Base-by-base conservation (phyloP, 2,329 filamentous ascomycete genomes). In the Colletotrichum falcatum region DNA sequence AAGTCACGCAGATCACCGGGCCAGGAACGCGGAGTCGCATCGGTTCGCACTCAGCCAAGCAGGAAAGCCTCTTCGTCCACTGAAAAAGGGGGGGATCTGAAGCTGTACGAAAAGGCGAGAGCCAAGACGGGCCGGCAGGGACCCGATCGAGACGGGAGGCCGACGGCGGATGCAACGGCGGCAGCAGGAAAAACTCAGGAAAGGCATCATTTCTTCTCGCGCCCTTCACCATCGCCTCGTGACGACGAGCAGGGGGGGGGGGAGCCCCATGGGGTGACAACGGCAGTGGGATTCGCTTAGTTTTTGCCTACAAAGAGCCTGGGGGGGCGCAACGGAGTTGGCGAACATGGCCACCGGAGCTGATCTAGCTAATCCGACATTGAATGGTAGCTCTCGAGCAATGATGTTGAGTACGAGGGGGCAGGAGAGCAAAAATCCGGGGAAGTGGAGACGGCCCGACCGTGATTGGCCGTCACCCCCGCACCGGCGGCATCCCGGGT, bases 21-120 rank as follows among this genome's bases (percentile, higher is more conserved):
- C 28, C 55, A 63, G 26, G 59, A 71, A 60, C 55, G 56, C 61
- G 8, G 51, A 20, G 65, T 63, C 26, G 26, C 28, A 63, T 68
- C 30, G 26, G 9, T 42, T 18, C 20, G 33, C 44, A 49, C 44
- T 33, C n/a, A n/a, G 14, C 26, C 51, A n/a, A 42, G n/a, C 37
- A 51, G 53, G 18, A 26, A 46, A 2, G 48, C 51, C 26, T 37
- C n/a, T 44, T 28, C 7, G 26, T 11, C 37, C 30, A 35, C 20
- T 16, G 33, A 35, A 7, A 33, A 65, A 9, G 9, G 49, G n/a
- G 37, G 26, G 44, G 23, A 54, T 35, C 46, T n/a, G 58, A 14
- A 12, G 44, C 16, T 14, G 14, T 18, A 28, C n/a, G 11, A 53
- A 39, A 54, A 44, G 33, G 53, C 5, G 26, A 65, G 65, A 65